Conservation (phyloP, 192 early-diverging fungal species). For the Rhizoclosmatium sp. region DNA sequence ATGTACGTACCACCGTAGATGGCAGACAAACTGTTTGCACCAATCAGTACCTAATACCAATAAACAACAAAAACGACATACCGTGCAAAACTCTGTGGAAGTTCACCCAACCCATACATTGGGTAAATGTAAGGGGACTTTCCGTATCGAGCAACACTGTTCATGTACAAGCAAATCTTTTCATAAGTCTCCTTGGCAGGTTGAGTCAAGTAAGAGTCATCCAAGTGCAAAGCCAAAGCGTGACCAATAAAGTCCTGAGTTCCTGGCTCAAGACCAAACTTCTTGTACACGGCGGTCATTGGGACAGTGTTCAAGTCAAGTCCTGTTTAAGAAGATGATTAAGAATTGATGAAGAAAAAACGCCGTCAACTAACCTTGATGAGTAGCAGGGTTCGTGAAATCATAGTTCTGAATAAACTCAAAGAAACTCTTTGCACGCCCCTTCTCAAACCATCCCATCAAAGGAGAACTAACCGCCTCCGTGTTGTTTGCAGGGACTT, state of each 20-base stretch:
- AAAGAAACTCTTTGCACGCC: conserved; percentile 91
- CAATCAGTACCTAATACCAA: not conserved
- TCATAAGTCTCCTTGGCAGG: conserved; percentile 88
- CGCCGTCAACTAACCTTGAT: conserved; percentile 58
- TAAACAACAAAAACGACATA: conserved; percentile 20
- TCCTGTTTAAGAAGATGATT: conserved; percentile 43
- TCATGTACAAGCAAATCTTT: conserved; percentile 91
- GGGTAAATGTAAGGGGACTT: conserved; percentile 98
- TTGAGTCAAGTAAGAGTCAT: conserved; percentile 75
- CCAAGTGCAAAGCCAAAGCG: conserved; percentile 93
- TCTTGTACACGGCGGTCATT: conserved; percentile 87
- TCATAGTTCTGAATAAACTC: conserved; percentile 94
- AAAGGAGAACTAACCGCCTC: conserved; percentile 88
- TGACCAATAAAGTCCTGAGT: conserved; percentile 99
- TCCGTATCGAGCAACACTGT: conserved; percentile 90
- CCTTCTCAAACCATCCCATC: conserved; percentile 96
- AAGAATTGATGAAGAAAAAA: conserved; percentile 12
- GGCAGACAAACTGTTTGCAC: conserved; percentile 78
- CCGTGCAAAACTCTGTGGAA: conserved; percentile 97
- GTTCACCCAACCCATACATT: conserved; percentile 95
- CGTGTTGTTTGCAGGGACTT: conserved; percentile 90
- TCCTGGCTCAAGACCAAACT: conserved; percentile 91
- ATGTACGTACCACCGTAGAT: conserved; percentile 99
- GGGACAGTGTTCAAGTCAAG: conserved; percentile 78
- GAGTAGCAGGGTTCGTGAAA: conserved; percentile 81